These are phyloP conservation scores for Warburgia ugandensis DNA, from an alignment of 164 flowering plant species.

Conservation along the genomic window DNA sequence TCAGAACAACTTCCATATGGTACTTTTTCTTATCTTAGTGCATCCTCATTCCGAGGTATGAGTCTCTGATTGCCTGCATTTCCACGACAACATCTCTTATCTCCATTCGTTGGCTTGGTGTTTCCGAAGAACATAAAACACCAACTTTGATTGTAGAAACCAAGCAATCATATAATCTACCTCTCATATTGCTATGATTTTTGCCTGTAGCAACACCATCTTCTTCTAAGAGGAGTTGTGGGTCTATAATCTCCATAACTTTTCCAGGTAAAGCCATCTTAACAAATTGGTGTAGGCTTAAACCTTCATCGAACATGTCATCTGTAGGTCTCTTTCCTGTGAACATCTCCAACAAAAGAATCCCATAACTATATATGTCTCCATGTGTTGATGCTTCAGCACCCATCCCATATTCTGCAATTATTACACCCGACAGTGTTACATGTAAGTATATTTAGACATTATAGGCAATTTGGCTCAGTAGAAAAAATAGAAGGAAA, in stretches of 20 bases:
- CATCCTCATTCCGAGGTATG: background rate
- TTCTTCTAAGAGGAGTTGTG: slow-evolving; percentile 7
- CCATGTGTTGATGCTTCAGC: slow-evolving; percentile 11
- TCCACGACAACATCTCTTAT: background rate
- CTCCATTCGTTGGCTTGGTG: background rate
- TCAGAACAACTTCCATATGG: too few species aligned
- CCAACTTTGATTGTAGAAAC: background rate
- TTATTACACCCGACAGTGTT: background rate
- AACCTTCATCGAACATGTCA: slow-evolving; percentile 21
- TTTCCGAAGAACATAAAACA: background rate
- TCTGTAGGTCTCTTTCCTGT: slow-evolving; percentile 12
- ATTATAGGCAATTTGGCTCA: too few species aligned
- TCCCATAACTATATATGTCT: slow-evolving; percentile 13
- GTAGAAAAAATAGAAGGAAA: too few species aligned
- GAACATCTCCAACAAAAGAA: too few species aligned
- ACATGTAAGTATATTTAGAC: too few species aligned
- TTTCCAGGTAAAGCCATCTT: slow-evolving; percentile 19
- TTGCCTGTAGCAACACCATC: too few species aligned
- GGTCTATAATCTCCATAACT: slow-evolving; percentile 25
- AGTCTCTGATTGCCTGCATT: background rate
- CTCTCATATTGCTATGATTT: background rate
- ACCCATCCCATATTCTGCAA: slow-evolving; percentile 16
- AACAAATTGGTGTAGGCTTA: slow-evolving; percentile 17
- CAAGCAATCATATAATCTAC: background rate
- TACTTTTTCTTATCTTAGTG: too few species aligned